These are phyloP conservation scores for Acorus gramineus DNA, from an alignment of 106 monocot species.

Conservation along the genomic window DNA sequence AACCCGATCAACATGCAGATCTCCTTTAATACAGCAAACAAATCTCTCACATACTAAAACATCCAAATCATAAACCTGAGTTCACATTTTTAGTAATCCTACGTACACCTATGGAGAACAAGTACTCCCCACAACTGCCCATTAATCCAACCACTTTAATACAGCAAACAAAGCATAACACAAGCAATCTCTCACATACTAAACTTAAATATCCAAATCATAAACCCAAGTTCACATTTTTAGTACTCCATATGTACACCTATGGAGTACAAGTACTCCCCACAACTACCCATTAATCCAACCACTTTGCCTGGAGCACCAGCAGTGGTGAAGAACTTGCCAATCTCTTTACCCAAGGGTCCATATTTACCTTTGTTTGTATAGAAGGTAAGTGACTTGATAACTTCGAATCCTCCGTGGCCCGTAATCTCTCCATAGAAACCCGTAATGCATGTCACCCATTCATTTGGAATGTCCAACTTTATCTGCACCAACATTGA, in stretches of 20 bases:
- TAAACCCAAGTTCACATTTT: too few relatives aligned
- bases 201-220: too few relatives aligned
- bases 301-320: conserved; percentile 33
- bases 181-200: too few relatives aligned
- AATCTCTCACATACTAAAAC: too few relatives aligned
- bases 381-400: conserved; percentile 30
- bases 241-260: conserved; percentile 34
- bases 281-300: conserved; percentile 36
- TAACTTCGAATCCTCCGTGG: conserved; percentile 6
- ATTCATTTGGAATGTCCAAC: conserved; percentile 31
- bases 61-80: too few relatives aligned
- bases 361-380: conserved; percentile 35
- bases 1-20: too few relatives aligned
- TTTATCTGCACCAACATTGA: conserved; percentile 20
- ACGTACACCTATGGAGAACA: conserved; percentile 34
- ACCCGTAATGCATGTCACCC: conserved; percentile 24
- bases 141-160: conserved; percentile 21
- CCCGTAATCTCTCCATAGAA: conserved; percentile 14
- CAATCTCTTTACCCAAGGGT: conserved; percentile 30
- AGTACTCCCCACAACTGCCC: conserved; percentile 27
- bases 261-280: conserved; percentile 27
- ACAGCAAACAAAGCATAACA: too few relatives aligned
- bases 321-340: conserved; percentile 34
- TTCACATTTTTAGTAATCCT: conserved; percentile 12
- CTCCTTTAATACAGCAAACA: too few relatives aligned